Evolutionary conservation across 352 stramenopile species (phyloP), one percentile per base, ranked within the genome.

Genomic region (Aphanomyces invadans): DNA sequence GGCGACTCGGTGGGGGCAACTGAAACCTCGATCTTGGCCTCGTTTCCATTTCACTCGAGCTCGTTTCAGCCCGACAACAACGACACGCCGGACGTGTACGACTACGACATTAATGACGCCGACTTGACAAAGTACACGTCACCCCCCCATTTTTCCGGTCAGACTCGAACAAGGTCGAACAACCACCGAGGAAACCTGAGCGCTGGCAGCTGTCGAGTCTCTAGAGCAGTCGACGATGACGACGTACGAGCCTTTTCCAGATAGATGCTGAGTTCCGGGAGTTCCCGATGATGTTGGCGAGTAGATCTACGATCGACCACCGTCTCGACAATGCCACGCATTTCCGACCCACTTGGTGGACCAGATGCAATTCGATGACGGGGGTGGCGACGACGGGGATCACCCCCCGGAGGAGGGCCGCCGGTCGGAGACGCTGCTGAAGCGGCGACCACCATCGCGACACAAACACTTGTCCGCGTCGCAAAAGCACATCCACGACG

Each of bases 341-440:
- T 93, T 93, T 46, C 84, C 84, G 0, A 93, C 79, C 0, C 75
- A 93, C 61, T 70, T 93, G 12, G 78, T 90, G 2, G 84, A 90
- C 32, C 59, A 57, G 12, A 57, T 73, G 0, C n/a, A n/a, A n/a
- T 60, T 69, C 25, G 64, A 72, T 21, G 71, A 74, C 54, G 68
- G 66, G n/a, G n/a, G n/a, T 1, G 45, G 59, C 26, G 25, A 51
- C 3, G 19, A 21, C 25, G 2, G 12, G 17, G 21, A 5, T 12
- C 1, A 31, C 5, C 32, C 46, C 53, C 3, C 56, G 19, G 10
- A 55, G 11, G n/a, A 19, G 25, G 26, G 28, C 33, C 36, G 36
- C 15, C 36, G 36, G 7, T 15, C 36, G 7, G 36, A n/a, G n/a
- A 65, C 29, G 9, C 32, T 55, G 7, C 65, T 56, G 10, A 72